These are phyloP conservation scores for Liquidambar formosana DNA, from an alignment of 164 flowering plant species.

Conservation along the genomic window DNA sequence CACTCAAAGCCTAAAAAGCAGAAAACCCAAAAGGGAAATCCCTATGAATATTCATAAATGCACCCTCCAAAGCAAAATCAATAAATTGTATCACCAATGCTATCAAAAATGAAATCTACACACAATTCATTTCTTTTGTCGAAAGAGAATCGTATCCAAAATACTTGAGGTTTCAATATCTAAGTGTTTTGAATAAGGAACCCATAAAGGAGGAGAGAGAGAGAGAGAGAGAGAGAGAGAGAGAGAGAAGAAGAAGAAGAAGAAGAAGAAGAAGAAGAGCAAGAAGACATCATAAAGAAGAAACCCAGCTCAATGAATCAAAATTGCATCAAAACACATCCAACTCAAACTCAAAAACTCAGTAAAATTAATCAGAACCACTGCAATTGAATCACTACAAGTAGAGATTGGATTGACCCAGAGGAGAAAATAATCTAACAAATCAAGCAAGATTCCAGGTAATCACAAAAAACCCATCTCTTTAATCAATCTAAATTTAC, in stretches of 20 bases:
- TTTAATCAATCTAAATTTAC: not conserved
- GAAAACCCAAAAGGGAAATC: conserved; percentile 2
- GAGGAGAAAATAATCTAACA: too few species aligned
- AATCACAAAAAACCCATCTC: not conserved
- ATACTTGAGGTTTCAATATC: too few species aligned
- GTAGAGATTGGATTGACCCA: not conserved
- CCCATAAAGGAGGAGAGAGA: too few species aligned
- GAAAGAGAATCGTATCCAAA: too few species aligned
- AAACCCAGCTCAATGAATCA: not conserved
- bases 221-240: too few species aligned
- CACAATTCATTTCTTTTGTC: too few species aligned
- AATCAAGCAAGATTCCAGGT: not conserved
- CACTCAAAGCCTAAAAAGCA: not conserved
- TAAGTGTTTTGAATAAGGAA: not conserved
- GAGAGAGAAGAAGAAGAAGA: too few species aligned
- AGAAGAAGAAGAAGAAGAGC: too few species aligned
- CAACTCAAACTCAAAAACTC: not conserved
- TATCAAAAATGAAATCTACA: not conserved
- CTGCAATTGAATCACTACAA: not conserved
- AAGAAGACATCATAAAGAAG: not conserved
- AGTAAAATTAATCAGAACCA: not conserved
- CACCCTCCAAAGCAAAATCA: conserved; percentile 5
- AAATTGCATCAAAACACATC: not conserved
- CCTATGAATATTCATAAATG: conserved; percentile 7
- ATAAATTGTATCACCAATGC: not conserved